Evolutionary conservation across 2,329 filamentous ascomycete species (phyloP), one percentile per base, ranked within the genome.

Genomic region (Zymoseptoria passerinii): DNA sequence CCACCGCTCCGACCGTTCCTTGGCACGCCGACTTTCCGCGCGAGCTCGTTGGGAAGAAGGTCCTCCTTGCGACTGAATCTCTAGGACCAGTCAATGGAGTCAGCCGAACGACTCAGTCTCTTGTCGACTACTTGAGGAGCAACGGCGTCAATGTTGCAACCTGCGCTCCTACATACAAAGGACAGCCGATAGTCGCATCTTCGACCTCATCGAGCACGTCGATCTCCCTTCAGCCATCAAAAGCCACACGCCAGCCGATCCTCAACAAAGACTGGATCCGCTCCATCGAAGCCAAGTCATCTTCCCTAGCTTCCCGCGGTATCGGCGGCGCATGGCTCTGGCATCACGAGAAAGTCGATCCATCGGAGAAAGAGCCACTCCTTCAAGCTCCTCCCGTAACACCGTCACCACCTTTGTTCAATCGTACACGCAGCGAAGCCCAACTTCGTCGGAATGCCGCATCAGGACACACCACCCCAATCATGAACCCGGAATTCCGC

Each of bases 71-170:
- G 61, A 88, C 85, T 13, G 86, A 89, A 69, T 88, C 85, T 0
- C 85, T 88, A 58, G 86, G 85, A 2, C 86, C 86, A 0, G 83
- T 89, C 68, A 89, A 89, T 67, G 86, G 86, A n/a, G 86, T 89
- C 51, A 87, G 83, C 66, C 79, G 85, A 61, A 89, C 86, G 4
- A 89, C 86, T 0, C 75, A 85, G 65, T 87, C 84, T 76, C 78
- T 89, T 54, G 83, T 89, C 56, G 82, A 84, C 68, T 86, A 88
- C 63, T 75, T 89, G 19, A 80, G 84, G 57, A 75, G 75, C n/a
- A 75, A 88, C 64, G 85, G 83, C 19, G 84, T 81, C 9, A 78
- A 84, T 18, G 81, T 89, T 53, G 83, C 84, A 8, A 83, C 88
- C 5, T 85, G 88, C 35, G 85, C 86, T 48, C 86, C 86, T 16